Evolutionary conservation across 306 rosid species (phyloP), one percentile per base, ranked within the genome.

Genomic region (Cyclanthera cordifolia): DNA sequence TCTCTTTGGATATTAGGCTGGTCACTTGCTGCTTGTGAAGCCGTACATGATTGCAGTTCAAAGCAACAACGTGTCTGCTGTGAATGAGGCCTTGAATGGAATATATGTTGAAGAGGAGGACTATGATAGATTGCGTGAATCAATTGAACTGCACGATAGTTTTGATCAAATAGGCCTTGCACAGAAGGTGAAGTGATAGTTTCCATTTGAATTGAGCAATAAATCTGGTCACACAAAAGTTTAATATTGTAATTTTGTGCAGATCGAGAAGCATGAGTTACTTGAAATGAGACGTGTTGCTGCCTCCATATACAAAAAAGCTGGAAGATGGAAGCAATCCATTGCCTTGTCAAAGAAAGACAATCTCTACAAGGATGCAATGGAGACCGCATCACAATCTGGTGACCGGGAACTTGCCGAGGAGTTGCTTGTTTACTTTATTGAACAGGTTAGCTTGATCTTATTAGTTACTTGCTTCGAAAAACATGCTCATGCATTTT

Each of bases 31-130:
- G 67, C 96, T 94, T 41, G 97, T 94, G 82, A 94, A 94, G 86
- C 99, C 99, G 71, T 94, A 90, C 87, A 94, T 94, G 99, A 85
- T 94, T 78, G 99, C 99, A 7, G 99, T 94, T 77, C 99, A 94
- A 81, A 94, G 99, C 78, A 94, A 83, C 87, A 94, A 94, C 14
- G 99, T 90, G 71, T 82, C 96, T 73, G 97, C 99, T 82, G 97
- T 94, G 76, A 94, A 94, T 74, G 99, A 94, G 71, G 99, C 99
- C 53, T 81, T 94, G 85, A 94, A 94, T 78, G 99, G 82, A 79
- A 90, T 94, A 52, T 94, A 94, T 77, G 95, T 94, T 57, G 97
- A 94, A 82, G 99, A 94, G 90, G 99, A 94, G 75, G 99, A 94
- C 82, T 94, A 94, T 71, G 99, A 94, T 67, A 86, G 96, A 79